Percentiles rank a stretch among this genome's conserved stretches.
Evolutionary conservation across 805 yeast genomes (phyloP).

Genomic region (Limtongia smithiae): DNA sequence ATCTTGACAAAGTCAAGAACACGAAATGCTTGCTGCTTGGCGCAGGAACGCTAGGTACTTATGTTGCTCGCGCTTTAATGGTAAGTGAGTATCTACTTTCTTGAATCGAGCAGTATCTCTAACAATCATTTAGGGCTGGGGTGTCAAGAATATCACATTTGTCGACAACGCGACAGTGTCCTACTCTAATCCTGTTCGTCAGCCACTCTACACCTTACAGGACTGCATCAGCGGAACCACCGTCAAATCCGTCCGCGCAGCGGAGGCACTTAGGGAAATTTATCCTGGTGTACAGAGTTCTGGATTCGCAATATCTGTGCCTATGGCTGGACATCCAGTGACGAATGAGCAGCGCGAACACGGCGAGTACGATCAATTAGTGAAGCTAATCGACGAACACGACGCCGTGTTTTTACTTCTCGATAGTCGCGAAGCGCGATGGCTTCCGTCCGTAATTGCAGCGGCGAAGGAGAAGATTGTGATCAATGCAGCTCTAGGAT

Average conservation of each 20-base stretch:
- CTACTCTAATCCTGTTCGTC: conserved; percentile 92
- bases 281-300: conserved; percentile 62
- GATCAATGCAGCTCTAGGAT: conserved; percentile 90
- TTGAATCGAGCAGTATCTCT: too few species aligned
- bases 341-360: conserved; percentile 51
- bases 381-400: conserved; percentile 55
- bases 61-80: conserved; percentile 76
- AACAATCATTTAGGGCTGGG: conserved; percentile 84
- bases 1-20: conserved; percentile 59
- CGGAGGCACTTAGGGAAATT: conserved; percentile 62
- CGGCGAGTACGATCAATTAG: conserved; percentile 52
- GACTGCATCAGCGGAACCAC: conserved; percentile 76
- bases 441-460: conserved; percentile 92
- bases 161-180: conserved; percentile 89
- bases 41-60: conserved; percentile 93
- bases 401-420: conserved; percentile 78
- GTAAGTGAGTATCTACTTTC: conserved; percentile 6
- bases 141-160: conserved; percentile 77
- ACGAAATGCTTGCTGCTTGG: conserved; percentile 79
- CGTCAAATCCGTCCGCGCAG: conserved; percentile 76
- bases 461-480: conserved; percentile 65
- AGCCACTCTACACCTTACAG: conserved; percentile 76
- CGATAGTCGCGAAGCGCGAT: conserved; percentile 94
- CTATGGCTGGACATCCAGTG: conserved; percentile 93
- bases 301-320: conserved; percentile 72